phyloP scores from a whole-genome alignment of 2,329 filamentous ascomycete species.

The Neocucurbitaria cava region DNA sequence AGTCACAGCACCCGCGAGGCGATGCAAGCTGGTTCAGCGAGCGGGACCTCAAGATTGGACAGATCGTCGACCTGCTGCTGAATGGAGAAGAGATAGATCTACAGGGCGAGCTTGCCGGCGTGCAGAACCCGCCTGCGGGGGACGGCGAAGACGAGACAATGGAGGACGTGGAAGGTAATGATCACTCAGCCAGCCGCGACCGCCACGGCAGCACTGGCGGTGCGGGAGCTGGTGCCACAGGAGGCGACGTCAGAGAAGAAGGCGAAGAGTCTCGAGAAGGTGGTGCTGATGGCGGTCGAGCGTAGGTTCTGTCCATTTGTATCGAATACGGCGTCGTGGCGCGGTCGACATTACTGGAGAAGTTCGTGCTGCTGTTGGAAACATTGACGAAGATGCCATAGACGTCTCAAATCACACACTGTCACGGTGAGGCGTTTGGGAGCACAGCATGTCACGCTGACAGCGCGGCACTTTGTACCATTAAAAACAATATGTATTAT shows the following conservation, averaged over 20 bases:
- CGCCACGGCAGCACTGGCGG: slow-evolving; percentile 67
- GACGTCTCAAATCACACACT: slow-evolving; percentile 20
- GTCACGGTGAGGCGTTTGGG: slow-evolving; percentile 44
- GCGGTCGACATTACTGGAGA: slow-evolving; percentile 37
- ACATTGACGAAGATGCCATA: slow-evolving; percentile 24
- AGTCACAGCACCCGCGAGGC: slow-evolving; percentile 74
- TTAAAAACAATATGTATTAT: slow-evolving; percentile 45
- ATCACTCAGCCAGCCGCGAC: slow-evolving; percentile 38
- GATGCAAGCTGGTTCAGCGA: slow-evolving; percentile 82
- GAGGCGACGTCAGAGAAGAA: slow-evolving; percentile 89
- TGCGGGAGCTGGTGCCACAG: slow-evolving; percentile 84
- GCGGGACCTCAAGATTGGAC: slow-evolving; percentile 84
- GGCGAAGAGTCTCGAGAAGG: slow-evolving; percentile 88
- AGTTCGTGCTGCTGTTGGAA: slow-evolving; percentile 25
- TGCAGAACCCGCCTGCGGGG: slow-evolving; percentile 61
- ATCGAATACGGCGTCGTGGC: slow-evolving; percentile 44
- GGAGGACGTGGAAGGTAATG: slow-evolving; percentile 65
- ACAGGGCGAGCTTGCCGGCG: slow-evolving; percentile 67
- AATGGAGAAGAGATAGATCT: slow-evolving; percentile 91
- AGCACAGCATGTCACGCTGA: slow-evolving; percentile 26
- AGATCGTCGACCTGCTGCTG: slow-evolving; percentile 83
- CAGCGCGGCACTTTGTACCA: slow-evolving; percentile 43
- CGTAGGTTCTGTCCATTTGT: slow-evolving; percentile 76
- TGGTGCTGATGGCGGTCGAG: slow-evolving; percentile 95
- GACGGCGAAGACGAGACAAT: slow-evolving; percentile 72